A percentile compares a stretch with the other conserved stretches of the same genome.
phyloP scores from a whole-genome alignment of 805 yeast genomes.

The Zygosaccharomyces bailii region DNA sequence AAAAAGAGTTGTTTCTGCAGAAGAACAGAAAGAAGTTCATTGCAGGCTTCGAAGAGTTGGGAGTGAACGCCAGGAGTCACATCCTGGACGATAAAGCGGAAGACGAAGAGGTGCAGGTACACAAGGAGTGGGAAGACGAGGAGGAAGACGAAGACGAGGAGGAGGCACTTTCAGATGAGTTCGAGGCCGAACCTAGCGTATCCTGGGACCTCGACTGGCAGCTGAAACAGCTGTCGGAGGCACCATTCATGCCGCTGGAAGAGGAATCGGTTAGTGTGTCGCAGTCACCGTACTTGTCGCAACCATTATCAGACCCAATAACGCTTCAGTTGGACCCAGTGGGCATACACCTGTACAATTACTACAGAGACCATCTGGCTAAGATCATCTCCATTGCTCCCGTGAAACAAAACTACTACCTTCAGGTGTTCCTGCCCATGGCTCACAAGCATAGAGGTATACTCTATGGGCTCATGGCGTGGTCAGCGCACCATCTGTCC shows the following conservation, averaged over 20 bases:
- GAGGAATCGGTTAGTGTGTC: conserved; percentile 6
- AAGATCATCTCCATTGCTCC: conserved; percentile 48
- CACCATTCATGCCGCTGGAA: not conserved
- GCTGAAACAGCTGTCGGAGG: not conserved
- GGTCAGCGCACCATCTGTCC: conserved; percentile 44
- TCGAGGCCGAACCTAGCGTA: not conserved
- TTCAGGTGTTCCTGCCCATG: conserved; percentile 49
- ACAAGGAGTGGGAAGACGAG: not conserved
- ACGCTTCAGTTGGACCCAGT: conserved; percentile 39
- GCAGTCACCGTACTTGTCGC: conserved; percentile 17
- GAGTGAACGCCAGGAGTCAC: conserved; percentile 12
- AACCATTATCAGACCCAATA: conserved; percentile 24
- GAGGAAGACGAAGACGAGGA: conserved; percentile 1
- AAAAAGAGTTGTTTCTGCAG: conserved; percentile 23
- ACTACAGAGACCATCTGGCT: conserved; percentile 48
- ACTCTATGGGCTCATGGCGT: conserved; percentile 51
- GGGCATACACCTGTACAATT: conserved; percentile 45
- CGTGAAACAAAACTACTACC: conserved; percentile 48
- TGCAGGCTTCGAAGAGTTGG: conserved; percentile 15
- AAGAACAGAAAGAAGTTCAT: conserved; percentile 23
- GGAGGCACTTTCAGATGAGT: conserved; percentile 5
- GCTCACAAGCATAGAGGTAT: conserved; percentile 50
- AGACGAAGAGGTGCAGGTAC: not conserved
- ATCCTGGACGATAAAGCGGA: conserved; percentile 4
- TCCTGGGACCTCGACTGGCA: not conserved